These are phyloP conservation scores for Staphylotrichum tortipilum DNA, from an alignment of 495 filamentous ascomycete species.

Conservation along the genomic window DNA sequence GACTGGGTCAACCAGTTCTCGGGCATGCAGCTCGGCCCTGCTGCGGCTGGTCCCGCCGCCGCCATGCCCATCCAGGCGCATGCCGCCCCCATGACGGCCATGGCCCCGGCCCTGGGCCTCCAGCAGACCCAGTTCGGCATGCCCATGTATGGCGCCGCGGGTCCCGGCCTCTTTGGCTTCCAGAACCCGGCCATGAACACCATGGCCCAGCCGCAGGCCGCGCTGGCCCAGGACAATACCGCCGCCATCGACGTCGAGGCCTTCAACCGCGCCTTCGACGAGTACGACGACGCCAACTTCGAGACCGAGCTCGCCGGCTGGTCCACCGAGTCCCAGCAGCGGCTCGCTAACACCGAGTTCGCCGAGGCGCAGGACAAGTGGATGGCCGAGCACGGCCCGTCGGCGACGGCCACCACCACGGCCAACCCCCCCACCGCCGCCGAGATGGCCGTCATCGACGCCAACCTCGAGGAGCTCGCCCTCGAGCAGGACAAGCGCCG, in stretches of 20 bases:
- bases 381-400: conserved; percentile 26
- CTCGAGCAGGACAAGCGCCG: conserved; percentile 14
- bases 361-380: conserved; percentile 20
- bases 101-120: conserved; percentile 3
- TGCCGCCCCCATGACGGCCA: conserved; percentile 1
- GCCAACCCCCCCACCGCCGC: conserved; percentile 6
- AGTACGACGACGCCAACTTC: conserved; percentile 16
- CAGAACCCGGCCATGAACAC: not conserved
- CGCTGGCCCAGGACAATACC: not conserved
- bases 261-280: conserved; percentile 23
- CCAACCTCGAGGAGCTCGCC: conserved; percentile 14
- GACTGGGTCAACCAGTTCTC: conserved; percentile 25
- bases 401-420: not conserved
- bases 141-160: not conserved
- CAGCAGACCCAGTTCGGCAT: conserved; percentile 1
- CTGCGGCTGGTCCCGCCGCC: not conserved
- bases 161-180: not conserved
- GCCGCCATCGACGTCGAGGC: conserved; percentile 19
- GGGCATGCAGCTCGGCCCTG: conserved; percentile 16
- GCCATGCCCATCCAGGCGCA: conserved; percentile 3
- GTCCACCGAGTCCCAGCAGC: conserved; percentile 11
- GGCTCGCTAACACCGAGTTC: conserved; percentile 9
- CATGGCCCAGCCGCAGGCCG: not conserved
- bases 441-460: conserved; percentile 15
- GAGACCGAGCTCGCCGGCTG: conserved; percentile 17